phyloP scores from a whole-genome alignment of 345 rosid genomes.

The Hevea brasiliensis region DNA sequence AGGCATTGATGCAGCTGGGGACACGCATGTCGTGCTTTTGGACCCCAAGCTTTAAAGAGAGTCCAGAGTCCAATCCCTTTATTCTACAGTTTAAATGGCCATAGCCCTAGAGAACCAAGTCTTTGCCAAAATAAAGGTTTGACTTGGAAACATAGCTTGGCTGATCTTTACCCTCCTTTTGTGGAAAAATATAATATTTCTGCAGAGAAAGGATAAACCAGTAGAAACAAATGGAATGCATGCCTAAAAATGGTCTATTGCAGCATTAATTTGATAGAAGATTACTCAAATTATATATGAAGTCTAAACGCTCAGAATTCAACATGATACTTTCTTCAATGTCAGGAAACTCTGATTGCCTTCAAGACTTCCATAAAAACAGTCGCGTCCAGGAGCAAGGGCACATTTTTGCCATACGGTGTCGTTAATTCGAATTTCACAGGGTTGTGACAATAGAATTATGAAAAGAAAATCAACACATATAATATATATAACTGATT shows the following conservation, averaged over 20 bases:
- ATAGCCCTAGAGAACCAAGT: constrained; percentile 7
- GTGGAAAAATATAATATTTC: not conserved
- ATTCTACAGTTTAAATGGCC: not conserved
- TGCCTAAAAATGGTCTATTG: not conserved
- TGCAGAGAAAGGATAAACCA: not conserved
- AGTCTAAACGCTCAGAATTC: no score
- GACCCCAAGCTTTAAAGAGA: constrained; percentile 7
- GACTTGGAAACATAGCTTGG: constrained; percentile 37
- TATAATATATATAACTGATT: not conserved
- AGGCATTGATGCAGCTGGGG: constrained; percentile 12
- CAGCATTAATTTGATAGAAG: no score
- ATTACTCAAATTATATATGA: no score
- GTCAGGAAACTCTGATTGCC: not conserved
- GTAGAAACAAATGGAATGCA: not conserved
- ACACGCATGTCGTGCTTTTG: constrained; percentile 33
- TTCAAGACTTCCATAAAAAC: constrained; percentile 3
- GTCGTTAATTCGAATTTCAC: no score
- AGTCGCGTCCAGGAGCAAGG: not conserved
- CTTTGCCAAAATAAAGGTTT: constrained; percentile 40
- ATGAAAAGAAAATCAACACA: no score
- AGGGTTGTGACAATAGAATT: not conserved
- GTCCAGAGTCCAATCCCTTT: not conserved
- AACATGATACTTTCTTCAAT: not conserved
- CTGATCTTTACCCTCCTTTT: not conserved
- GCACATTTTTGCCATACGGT: no score